phyloP scores from a whole-genome alignment of 2,329 filamentous ascomycete genomes.

The Epichloe sylvatica region DNA sequence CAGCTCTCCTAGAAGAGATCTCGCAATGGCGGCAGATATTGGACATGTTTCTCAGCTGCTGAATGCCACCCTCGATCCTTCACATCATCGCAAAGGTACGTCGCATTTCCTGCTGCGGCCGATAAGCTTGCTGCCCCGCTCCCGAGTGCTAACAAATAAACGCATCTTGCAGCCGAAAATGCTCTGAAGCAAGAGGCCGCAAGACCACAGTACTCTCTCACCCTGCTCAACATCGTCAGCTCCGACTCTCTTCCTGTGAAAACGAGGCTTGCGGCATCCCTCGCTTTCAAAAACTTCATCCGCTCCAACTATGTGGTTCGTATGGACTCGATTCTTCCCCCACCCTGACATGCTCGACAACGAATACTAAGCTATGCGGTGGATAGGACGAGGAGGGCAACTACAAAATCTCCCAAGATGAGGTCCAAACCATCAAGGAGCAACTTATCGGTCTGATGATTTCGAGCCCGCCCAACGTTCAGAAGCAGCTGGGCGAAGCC shows the following conservation, averaged over 20 bases:
- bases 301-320: conserved; percentile 76
- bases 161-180: conserved; percentile 52
- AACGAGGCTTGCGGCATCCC: conserved; percentile 71
- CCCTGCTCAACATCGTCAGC: conserved; percentile 80
- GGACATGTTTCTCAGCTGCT: conserved; percentile 65
- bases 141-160: conserved; percentile 24
- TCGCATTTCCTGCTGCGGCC: conserved; percentile 11
- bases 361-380: conserved; percentile 8
- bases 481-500: conserved; percentile 87
- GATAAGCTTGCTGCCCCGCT: conserved; percentile 11
- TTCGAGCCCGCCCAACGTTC: conserved; percentile 70
- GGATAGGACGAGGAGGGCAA: conserved; percentile 76
- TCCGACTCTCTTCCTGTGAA: conserved; percentile 57
- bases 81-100: conserved; percentile 78
- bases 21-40: conserved; percentile 43
- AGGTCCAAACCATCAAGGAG: conserved; percentile 82
- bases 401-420: conserved; percentile 71
- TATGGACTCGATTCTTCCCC: conserved; percentile 9
- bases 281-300: conserved; percentile 99
- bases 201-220: conserved; percentile 77
- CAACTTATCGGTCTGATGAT: conserved; percentile 97
- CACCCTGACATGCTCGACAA: conserved; percentile 3
- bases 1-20: conserved; percentile 8
- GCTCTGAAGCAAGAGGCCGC: conserved; percentile 65
- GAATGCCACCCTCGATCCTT: conserved; percentile 77